Evolutionary conservation across 1,284 basidiomycete genomes (phyloP).

Genomic region (Fomitopsis betulina): DNA sequence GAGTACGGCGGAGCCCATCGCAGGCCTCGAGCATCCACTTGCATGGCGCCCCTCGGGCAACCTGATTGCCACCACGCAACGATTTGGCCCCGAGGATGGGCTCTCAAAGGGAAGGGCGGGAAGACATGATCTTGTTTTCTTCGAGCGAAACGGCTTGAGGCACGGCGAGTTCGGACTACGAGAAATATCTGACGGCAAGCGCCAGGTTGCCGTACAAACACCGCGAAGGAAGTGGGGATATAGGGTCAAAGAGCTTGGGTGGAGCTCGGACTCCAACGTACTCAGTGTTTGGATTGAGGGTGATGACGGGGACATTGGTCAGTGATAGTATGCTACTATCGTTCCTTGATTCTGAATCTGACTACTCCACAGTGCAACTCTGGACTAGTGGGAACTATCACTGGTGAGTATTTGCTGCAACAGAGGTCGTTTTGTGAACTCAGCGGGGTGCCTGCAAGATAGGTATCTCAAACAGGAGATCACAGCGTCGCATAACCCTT

Average conservation of each 20-base stretch:
- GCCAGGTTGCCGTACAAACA: background rate
- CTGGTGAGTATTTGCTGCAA: constrained; percentile 49
- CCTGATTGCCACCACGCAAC: constrained; percentile 79
- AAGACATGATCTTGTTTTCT: constrained; percentile 89
- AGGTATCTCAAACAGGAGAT: constrained; percentile 94
- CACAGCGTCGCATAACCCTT: constrained; percentile 33
- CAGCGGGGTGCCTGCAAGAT: background rate
- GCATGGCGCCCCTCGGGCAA: constrained; percentile 90
- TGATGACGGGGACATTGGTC: constrained; percentile 66
- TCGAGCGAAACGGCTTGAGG: constrained; percentile 91
- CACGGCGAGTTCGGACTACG: constrained; percentile 86
- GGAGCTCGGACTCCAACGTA: constrained; percentile 89
- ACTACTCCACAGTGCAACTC: constrained; percentile 66
- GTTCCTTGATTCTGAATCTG: background rate
- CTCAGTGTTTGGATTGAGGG: constrained; percentile 82
- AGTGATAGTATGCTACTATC: background rate
- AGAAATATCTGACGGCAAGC: constrained; percentile 25
- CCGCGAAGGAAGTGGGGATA: constrained; percentile 48
- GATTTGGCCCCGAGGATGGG: constrained; percentile 59
- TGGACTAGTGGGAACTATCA: constrained; percentile 97
- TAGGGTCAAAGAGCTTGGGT: constrained; percentile 71
- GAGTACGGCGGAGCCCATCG: constrained; percentile 80
- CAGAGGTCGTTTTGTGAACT: background rate
- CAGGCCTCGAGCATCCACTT: constrained; percentile 80
- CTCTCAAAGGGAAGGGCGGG: constrained; percentile 65